Base-by-base conservation (phyloP, 352 stramenopile species). In the Blastocystis sp. region DNA sequence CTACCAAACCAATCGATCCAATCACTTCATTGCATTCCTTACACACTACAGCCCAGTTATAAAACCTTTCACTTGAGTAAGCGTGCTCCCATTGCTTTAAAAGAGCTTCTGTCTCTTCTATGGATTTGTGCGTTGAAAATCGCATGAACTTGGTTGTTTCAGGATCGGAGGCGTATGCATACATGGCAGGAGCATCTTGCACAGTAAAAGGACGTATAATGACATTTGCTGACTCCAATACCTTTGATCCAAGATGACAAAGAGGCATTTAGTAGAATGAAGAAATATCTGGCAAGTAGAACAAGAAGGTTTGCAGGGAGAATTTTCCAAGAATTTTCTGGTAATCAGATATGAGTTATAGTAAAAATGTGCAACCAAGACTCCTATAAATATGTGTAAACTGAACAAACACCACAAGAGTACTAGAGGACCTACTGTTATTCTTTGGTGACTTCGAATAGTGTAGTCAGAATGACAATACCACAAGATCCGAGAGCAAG, bases 21-120 rank as follows among this genome's bases (percentile, higher is more conserved):
- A 87, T 74, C 11, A 77, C 16, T 59, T 87, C 77, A 43, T 56
- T 42, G 37, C 65, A 78, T n/a, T 87, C 77, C 52, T 75, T 87
- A 24, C 59, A 87, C 6, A 78, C 77, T 29, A 87, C 43, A 16
- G 54, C 54, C 77, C 77, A 87, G 27, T 37, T 87, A 46, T 87
- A 87, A 27, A 54, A 74, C 14, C 7, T 52, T 9, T 21, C 12
- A 56, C 74, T 63, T 32, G 1, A 24, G 9, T 52, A n/a, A 29
- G 37, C 65, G 0, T 87, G 27, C 7, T 29, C 46, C 77, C 77
- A 87, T 65, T 43, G 27, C 14, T 21, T 61, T 16, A 87, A 27
- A 0, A 87, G 49, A 11, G 71, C 77, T 39, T 52, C 29, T 9
- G 54, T 52, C n/a, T 87, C 77, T 58, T 87, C 14, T 16, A 78